Base-by-base conservation (phyloP, 1,284 basidiomycete species). In the Cystobasidium sp. region DNA sequence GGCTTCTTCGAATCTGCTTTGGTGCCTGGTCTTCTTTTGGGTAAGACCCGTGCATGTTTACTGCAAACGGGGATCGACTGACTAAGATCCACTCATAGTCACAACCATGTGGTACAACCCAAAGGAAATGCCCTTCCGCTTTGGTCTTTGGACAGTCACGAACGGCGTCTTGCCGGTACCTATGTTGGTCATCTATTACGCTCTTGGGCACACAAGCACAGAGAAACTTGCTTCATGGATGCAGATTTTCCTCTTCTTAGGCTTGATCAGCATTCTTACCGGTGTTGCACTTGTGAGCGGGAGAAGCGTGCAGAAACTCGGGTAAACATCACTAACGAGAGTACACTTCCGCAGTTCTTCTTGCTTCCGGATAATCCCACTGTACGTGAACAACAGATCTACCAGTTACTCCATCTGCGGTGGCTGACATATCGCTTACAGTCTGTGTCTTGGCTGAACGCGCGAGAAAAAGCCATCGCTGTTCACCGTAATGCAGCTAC, bases 21-120 rank as follows among this genome's bases (percentile, higher is more conserved):
- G 1, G 62, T 52, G 4, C 62, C 62, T 31, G 62, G 62, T 9
- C 62, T 65, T 14, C 62, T 65, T 10, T 37, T 65, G 7, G 22
- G 53, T 56, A 6, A 55, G 53, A n/a, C n/a, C 18, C 22, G 10
- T 18, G 6, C 18, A 47, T 47, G 8, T 47, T 8, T 18, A 9
- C 10, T 9, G 51, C 9, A 52, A 52, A 20, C 51, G 18, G 51
- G 9, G n/a, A 20, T 18, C 22, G 20, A 55, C 10, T 9, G 10
- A 55, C 53, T 24, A 31, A 55, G 18, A 20, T 7, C 6, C 22
- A 22, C 6, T 24, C 16, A 31, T 22, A 6, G 43, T 65, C 31
- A 65, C 62, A 9, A 65, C 62, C 2, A 65, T 65, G 62, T 65
- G 49, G 44, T 65, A 65, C 47, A 65, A 65, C 31, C 44, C 31